Base-by-base conservation (phyloP, 192 early-diverging fungal species). In the Ambispora gerdemannii region DNA sequence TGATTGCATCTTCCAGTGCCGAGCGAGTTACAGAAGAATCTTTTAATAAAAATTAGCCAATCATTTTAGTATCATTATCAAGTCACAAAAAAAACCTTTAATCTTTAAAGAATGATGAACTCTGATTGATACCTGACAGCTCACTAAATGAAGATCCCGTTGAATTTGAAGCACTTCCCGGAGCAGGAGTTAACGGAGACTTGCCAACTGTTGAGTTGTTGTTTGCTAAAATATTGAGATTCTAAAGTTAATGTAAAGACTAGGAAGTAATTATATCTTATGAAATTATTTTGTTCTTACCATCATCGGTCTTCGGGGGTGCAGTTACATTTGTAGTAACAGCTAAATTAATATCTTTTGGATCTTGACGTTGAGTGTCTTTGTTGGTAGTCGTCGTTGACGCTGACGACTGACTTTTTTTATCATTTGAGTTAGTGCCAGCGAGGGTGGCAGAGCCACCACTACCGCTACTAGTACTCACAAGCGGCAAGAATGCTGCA, bases 11-110 rank as follows among this genome's bases (percentile, higher is more conserved):
- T 49, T 82, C 80, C 69, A 85, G 60, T 4, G 80, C 84, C 22
- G 84, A 85, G 43, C 78, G 80, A 1, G 84, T 85, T 2, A 85
- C 77, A 3, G 82, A 81, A 19, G 84, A 81, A 67, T 85, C 84
- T 83, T 31, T 49, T 33, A 22, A 28, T 27, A 8, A 70, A 53
- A 1, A 35, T 30, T 24, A 43, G 0, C 0, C 15, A 17, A 28
- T 47, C 10, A 17, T 15, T 22, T 15, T 34, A 27, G 8, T 24
- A 34, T 34, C 22, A 10, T 2, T n/a, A 35, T 60, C n/a, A n/a
- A n/a, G n/a, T n/a, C n/a, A n/a, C n/a, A n/a, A n/a, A n/a, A n/a
- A n/a, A n/a, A n/a, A n/a, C n/a, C n/a, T n/a, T n/a, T n/a, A n/a
- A n/a, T n/a, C n/a, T n/a, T n/a, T n/a, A n/a, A n/a, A n/a, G n/a